Conservation (phyloP, 345 rosid genomes). For the Gossypium anomalum region DNA sequence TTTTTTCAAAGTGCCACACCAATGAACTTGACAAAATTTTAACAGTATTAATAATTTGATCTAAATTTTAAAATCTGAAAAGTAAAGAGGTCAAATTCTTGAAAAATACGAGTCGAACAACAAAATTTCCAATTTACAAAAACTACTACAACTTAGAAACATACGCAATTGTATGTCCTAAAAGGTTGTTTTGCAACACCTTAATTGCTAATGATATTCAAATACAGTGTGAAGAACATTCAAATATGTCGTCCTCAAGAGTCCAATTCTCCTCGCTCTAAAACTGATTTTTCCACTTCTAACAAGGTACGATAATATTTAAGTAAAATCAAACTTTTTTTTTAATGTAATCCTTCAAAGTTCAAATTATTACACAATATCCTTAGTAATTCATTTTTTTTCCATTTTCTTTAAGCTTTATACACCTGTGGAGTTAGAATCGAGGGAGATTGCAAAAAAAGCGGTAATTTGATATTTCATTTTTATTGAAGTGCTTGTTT, state of each 20-base stretch:
- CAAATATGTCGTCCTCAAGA: constrained; percentile 90
- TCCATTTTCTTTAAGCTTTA: constrained; percentile 51
- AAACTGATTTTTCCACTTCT: constrained; percentile 61
- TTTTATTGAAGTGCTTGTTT: too few species aligned
- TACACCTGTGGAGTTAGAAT: constrained; percentile 82
- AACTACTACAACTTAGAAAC: too few species aligned
- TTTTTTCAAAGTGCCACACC: too few species aligned
- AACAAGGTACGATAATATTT: constrained; percentile 52
- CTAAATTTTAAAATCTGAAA: too few species aligned
- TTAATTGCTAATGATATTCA: not conserved
- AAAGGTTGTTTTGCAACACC: not conserved
- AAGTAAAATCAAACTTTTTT: not conserved
- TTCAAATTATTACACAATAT: not conserved
- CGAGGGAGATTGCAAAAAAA: constrained; percentile 56
- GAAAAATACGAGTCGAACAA: too few species aligned
- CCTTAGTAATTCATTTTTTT: constrained; percentile 12
- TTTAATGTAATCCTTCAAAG: not conserved
- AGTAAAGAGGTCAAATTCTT: too few species aligned
- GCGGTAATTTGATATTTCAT: constrained; percentile 42
- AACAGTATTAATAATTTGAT: too few species aligned
- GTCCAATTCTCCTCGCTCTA: constrained; percentile 58
- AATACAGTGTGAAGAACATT: constrained; percentile 75
- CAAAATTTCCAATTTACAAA: too few species aligned
- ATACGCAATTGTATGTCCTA: not conserved
- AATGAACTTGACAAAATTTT: too few species aligned